A percentile compares a stretch with the other conserved stretches of the same genome.
Conservation (phyloP, 2,329 filamentous ascomycete genomes). For the Mariannaea elegans region DNA sequence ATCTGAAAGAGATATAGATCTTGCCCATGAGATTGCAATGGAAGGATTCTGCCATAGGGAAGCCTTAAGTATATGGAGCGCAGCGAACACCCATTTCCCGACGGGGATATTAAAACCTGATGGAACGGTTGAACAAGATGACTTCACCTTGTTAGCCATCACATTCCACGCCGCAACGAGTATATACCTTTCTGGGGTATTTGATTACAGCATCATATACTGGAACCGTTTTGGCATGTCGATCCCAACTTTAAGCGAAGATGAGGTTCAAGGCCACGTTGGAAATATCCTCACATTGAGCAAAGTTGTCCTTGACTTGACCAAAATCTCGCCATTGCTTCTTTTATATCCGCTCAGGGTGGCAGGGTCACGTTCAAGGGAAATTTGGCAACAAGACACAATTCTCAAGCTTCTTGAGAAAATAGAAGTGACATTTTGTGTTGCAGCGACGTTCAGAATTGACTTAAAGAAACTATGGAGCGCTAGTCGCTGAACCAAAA, state of each 20-base stretch:
- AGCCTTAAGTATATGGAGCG: slow-evolving; percentile 26
- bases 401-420: slow-evolving; percentile 31
- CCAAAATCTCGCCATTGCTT: slow-evolving; percentile 43
- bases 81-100: accelerated
- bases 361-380: slow-evolving; percentile 43
- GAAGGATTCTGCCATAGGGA: slow-evolving; percentile 35
- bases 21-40: slow-evolving; percentile 13
- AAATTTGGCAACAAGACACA: slow-evolving; percentile 31
- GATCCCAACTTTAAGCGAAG: slow-evolving; percentile 33
- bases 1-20: accelerated
- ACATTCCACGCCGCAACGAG: slow-evolving; percentile 45
- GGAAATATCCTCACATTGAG: slow-evolving; percentile 35
- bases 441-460: slow-evolving; percentile 36
- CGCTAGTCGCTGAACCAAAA: background rate
- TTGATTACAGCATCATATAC: slow-evolving; percentile 45
- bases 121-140: background rate
- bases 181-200: slow-evolving; percentile 49
- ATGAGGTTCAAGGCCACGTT: slow-evolving; percentile 35
- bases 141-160: slow-evolving; percentile 32
- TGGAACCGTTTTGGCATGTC: slow-evolving; percentile 39
- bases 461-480: slow-evolving; percentile 37
- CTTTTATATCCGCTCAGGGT: slow-evolving; percentile 47
- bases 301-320: slow-evolving; percentile 23
- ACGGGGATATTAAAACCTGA: accelerated
- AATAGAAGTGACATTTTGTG: slow-evolving; percentile 37